These are phyloP conservation scores for Candida peoriensis DNA, from an alignment of 805 yeast genomes.

Conservation along the genomic window DNA sequence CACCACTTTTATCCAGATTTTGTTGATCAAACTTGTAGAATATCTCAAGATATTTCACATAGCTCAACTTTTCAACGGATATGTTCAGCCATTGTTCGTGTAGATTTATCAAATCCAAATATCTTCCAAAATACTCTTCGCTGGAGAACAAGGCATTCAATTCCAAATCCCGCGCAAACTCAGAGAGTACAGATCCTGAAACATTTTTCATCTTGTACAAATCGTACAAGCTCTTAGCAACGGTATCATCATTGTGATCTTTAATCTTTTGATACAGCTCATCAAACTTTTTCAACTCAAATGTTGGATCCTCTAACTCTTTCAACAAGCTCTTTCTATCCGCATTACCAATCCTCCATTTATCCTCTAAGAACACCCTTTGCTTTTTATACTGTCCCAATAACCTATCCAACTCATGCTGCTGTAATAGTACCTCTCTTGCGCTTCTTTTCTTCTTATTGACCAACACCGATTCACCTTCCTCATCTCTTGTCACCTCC, in stretches of 20 bases:
- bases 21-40: constrained; percentile 37
- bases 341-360: background rate
- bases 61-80: constrained; percentile 32
- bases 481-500: constrained; percentile 18
- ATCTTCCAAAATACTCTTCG: constrained; percentile 62
- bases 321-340: constrained; percentile 1
- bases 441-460: constrained; percentile 36
- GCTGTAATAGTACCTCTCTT: constrained; percentile 52
- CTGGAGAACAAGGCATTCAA: constrained; percentile 48
- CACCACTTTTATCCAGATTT: constrained; percentile 17
- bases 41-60: constrained; percentile 44
- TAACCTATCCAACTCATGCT: constrained; percentile 60
- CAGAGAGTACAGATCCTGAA: constrained; percentile 37
- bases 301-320: constrained; percentile 20
- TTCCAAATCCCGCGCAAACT: constrained; percentile 43
- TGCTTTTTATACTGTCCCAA: constrained; percentile 39
- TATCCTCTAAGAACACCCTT: constrained; percentile 8
- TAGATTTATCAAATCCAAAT: constrained; percentile 47
- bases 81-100: constrained; percentile 53
- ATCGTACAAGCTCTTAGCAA: constrained; percentile 21
- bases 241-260: constrained; percentile 26
- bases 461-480: constrained; percentile 11
- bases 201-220: constrained; percentile 14
- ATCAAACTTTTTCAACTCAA: constrained; percentile 34
- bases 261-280: constrained; percentile 27